Evolutionary conservation across 306 rosid genomes (phyloP).

Genomic region (Hippophae gyantsensis): DNA sequence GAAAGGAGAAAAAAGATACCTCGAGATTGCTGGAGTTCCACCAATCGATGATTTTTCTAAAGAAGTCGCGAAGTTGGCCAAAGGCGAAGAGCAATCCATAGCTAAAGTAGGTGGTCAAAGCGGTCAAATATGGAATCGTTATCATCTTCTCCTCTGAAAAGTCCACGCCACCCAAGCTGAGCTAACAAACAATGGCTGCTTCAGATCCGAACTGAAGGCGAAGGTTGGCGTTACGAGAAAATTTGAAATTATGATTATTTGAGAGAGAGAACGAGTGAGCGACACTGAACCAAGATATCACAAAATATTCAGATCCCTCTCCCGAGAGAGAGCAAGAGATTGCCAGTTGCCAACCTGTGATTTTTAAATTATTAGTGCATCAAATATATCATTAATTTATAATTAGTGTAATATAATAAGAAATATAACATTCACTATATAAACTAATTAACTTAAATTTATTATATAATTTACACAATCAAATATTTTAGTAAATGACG

Average conservation of each 20-base stretch:
- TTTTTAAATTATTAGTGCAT: too few relatives aligned
- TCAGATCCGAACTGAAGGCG: background rate
- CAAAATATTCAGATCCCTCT: background rate
- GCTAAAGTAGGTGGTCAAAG: slow-evolving; percentile 71
- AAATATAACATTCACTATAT: too few relatives aligned
- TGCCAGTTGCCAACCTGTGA: too few relatives aligned
- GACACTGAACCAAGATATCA: background rate
- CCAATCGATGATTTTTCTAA: slow-evolving; percentile 57
- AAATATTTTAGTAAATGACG: too few relatives aligned
- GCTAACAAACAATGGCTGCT: slow-evolving; percentile 12
- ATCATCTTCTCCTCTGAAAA: slow-evolving; percentile 29
- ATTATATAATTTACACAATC: too few relatives aligned
- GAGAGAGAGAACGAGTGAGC: too few relatives aligned
- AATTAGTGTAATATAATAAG: too few relatives aligned
- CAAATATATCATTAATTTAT: too few relatives aligned
- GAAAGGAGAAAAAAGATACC: slow-evolving; percentile 16
- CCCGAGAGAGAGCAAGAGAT: too few relatives aligned
- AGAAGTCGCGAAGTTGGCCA: slow-evolving; percentile 70
- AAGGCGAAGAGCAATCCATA: slow-evolving; percentile 69
- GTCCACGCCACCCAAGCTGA: slow-evolving; percentile 8
- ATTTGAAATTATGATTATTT: background rate
- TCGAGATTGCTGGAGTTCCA: slow-evolving; percentile 46
- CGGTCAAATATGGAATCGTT: slow-evolving; percentile 69
- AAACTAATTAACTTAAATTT: too few relatives aligned
- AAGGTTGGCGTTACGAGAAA: background rate